Conservation (phyloP, 257 asterid genomes). For the Salvia splendens region DNA sequence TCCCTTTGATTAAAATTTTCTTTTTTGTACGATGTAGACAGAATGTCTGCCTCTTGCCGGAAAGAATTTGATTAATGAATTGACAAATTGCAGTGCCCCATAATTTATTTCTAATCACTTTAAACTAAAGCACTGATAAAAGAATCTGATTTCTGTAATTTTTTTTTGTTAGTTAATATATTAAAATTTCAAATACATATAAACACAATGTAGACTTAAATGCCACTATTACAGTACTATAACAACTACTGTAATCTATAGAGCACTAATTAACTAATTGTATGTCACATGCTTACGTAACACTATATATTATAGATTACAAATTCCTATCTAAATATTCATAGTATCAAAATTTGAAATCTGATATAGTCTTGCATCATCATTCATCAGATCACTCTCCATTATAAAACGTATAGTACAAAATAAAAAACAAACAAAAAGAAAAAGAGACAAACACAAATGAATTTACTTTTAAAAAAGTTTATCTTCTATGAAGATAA, state of each 20-base stretch:
- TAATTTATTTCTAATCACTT: neutral
- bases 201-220: neutral
- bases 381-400: slow-evolving; percentile 23
- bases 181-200: neutral
- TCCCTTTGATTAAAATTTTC: neutral
- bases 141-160: neutral
- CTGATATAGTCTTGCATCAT: slow-evolving; percentile 18
- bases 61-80: slow-evolving; percentile 1
- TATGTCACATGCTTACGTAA: no score
- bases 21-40: slow-evolving; percentile 26
- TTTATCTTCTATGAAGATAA: slow-evolving; percentile 24
- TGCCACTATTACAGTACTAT: no score
- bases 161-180: neutral
- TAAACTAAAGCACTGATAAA: neutral
- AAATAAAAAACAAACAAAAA: neutral
- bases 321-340: neutral
- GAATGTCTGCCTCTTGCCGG: slow-evolving; percentile 16
- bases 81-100: neutral
- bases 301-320: no score
- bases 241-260: no score
- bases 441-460: slow-evolving; percentile 1
- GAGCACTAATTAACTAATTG: no score
- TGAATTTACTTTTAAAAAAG: neutral
- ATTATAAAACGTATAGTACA: neutral
- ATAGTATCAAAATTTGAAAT: slow-evolving; percentile 1